Base-by-base conservation (phyloP, 768 basidiomycete species). In the Lactifluus volemus region DNA sequence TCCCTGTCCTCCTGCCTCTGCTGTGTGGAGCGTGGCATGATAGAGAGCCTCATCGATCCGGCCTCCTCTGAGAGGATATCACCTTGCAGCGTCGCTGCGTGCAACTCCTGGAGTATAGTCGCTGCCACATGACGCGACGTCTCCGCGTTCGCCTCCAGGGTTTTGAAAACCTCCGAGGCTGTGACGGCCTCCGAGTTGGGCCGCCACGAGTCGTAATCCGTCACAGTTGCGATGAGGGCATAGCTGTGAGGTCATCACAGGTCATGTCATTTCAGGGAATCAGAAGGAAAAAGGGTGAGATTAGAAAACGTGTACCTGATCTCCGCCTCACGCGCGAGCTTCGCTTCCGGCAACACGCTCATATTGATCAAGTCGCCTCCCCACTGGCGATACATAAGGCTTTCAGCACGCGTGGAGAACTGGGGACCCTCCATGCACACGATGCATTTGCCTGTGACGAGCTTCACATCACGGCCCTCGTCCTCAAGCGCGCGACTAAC, bases 341-440 rank as follows among this genome's bases (percentile, higher is more conserved):
- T 98, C n/a, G 95, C 85, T 75, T 99, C 96, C 2, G 97, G 97
- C 30, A 98, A 76, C 44, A 90, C 90, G 60, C 90, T 96, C 96
- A 99, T 99, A 73, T 98, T 95, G 75, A 96, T 95, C 70, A 96
- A 75, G 72, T 96, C 92, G 6, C 84, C 91, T 9, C 96, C 96
- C 89, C 91, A 95, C 50, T 80, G 79, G 21, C 93, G 80, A 73
- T 98, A 97, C 94, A 97, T 93, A 68, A 81, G 68, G 69, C 91
- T 94, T 81, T 99, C 96, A 17, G 96, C 96, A 41, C 96, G 78
- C n/a, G 96, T 99, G 58, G 93, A 96, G 78, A 99, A 99, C 74
- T 94, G 93, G 36, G 90, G 90, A 52, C 95, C 95, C 71, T 98
- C 94, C 92, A 98, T 98, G 70, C 92, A 94, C 51, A 98, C 87